Evolutionary conservation across 2,329 filamentous ascomycete genomes (phyloP), one percentile per base, ranked within the genome.

Genomic region (Diaporthe citrichinensis): DNA sequence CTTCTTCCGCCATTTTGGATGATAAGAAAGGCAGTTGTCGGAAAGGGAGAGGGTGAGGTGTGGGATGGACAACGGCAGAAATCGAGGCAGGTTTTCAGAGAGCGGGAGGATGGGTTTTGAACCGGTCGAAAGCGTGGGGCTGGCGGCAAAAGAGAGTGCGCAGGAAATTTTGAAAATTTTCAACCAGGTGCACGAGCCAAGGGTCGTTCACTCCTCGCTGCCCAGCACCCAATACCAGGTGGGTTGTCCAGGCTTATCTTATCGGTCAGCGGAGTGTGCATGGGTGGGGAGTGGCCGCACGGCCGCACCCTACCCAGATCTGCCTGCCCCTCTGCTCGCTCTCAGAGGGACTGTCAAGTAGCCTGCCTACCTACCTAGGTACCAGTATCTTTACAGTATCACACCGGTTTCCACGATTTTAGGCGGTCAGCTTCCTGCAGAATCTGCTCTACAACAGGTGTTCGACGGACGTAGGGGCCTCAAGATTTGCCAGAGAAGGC

Each of bases 1-100:
- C 93, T 93, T 98, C 96, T 88, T 98, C 95, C 87, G 95, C 93
- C 96, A 98, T 98, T 86, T 89, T 95, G 55, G 23, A 71, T 73
- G 74, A 76, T 58, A 71, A 71, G 53, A 55, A 28, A 49, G 51
- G 74, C 49, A 59, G 58, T 72, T 72, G 57, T 72, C 71, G 71
- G 71, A n/a, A n/a, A 72, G 49, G 71, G 36, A 53, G 59, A 72
- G 67, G 67, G 62, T 68, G 67, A 25, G 68, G 68, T 72, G 62
- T 49, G 72, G 62, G 73, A 41, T 73, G 62, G 74, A 73, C 72
- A 65, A 74, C 74, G 55, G 62, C 71, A 69, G 53, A 55, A 72
- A 41, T 51, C 46, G 39, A 59, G 75, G 67, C 59, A 57, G 61
- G 55, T 72, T 62, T 71, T 62, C 49, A 55, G 34, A 72, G 71